Evolutionary conservation across 78 protist species (phyloP).

Genomic region (Dictyostelium purpureum): DNA sequence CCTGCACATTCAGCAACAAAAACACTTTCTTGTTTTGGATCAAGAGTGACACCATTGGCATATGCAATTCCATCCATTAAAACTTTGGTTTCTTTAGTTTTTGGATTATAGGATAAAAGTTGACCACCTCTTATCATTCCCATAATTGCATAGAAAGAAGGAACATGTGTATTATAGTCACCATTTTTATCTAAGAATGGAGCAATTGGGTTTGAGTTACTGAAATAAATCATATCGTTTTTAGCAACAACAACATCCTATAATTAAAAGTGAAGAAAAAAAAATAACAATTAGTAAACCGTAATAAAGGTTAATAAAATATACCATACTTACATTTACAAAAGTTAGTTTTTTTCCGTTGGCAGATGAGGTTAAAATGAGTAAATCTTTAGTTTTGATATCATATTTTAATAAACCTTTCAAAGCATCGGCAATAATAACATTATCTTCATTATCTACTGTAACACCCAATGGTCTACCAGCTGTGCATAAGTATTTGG

Average conservation of each 20-base stretch:
- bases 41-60: conserved; percentile 40
- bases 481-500: background rate
- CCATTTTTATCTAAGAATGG: conserved; percentile 32
- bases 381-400: background rate
- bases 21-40: conserved; percentile 26
- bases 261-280: background rate
- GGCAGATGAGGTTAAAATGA: background rate
- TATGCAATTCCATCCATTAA: background rate
- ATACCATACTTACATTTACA: conserved; percentile 11
- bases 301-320: background rate
- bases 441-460: conserved; percentile 46
- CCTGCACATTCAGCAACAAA: conserved; percentile 25
- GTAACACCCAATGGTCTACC: conserved; percentile 60
- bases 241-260: conserved; percentile 3
- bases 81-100: conserved; percentile 3
- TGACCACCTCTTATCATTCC: background rate
- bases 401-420: conserved; percentile 42
- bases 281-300: background rate
- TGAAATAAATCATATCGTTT: conserved; percentile 46
- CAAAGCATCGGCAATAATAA: conserved; percentile 46
- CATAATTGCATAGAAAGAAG: background rate
- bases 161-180: conserved; percentile 12
- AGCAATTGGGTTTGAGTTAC: background rate
- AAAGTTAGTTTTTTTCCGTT: conserved; percentile 8
- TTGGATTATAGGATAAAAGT: conserved; percentile 48